Evolutionary conservation across 148 eudicot genomes (phyloP).

Genomic region (Silene conica): DNA sequence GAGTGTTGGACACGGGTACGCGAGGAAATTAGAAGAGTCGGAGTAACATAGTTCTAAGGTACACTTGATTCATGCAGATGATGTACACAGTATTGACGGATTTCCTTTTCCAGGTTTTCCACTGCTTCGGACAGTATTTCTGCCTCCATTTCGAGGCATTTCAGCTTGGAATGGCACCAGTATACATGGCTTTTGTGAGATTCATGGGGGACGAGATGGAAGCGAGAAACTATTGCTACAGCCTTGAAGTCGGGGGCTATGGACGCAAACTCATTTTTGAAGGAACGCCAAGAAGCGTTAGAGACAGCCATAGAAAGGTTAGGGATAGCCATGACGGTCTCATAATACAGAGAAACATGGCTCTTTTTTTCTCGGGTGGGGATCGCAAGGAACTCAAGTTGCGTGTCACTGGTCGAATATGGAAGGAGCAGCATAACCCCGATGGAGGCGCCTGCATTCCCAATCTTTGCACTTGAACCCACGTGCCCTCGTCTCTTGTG

Average conservation of each 20-base stretch:
- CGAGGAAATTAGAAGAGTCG: no score
- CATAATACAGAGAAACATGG: constrained; percentile 67
- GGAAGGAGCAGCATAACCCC: constrained; percentile 61
- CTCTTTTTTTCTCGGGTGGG: constrained; percentile 66
- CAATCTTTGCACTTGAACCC: constrained; percentile 42
- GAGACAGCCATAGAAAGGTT: constrained; percentile 78
- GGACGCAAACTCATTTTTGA: constrained; percentile 75
- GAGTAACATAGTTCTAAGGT: no score
- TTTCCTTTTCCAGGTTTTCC: constrained; percentile 50
- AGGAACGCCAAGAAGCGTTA: constrained; percentile 74
- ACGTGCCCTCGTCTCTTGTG: constrained; percentile 11
- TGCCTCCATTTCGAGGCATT: constrained; percentile 90
- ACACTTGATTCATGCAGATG: neutral
- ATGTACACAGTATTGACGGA: neutral
- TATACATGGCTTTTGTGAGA: constrained; percentile 81
- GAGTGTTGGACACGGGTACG: no score
- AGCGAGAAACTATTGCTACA: constrained; percentile 73
- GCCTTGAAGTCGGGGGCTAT: constrained; percentile 81
- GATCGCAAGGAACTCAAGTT: constrained; percentile 68
- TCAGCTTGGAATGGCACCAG: constrained; percentile 87
- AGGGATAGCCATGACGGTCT: constrained; percentile 83
- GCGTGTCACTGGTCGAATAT: constrained; percentile 59
- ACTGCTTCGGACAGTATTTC: constrained; percentile 81
- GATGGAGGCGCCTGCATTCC: constrained; percentile 66
- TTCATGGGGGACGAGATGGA: constrained; percentile 86